These are phyloP conservation scores for Rhododendron griersonianum DNA, from an alignment of 148 eudicot genomes.

Conservation along the genomic window DNA sequence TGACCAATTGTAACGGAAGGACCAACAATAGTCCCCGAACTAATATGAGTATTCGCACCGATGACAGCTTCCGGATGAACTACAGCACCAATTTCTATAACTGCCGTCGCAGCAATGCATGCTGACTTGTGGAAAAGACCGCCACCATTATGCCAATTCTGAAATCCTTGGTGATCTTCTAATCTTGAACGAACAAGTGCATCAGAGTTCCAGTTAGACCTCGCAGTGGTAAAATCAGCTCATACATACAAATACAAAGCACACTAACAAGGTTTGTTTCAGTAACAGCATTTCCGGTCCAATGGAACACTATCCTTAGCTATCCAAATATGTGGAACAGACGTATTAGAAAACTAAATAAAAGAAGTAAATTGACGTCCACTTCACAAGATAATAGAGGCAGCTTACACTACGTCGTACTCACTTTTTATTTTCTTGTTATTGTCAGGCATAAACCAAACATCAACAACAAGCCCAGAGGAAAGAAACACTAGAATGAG, in stretches of 20 bases:
- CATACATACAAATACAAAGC: neutral
- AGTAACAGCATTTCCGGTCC: neutral
- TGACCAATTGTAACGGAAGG: slow-evolving; percentile 65
- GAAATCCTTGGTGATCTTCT: slow-evolving; percentile 46
- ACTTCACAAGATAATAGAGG: neutral
- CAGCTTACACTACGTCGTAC: neutral
- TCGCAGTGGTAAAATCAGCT: neutral
- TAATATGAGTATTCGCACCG: slow-evolving; percentile 61
- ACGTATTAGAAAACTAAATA: neutral
- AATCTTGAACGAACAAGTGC: slow-evolving; percentile 31
- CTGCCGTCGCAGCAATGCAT: slow-evolving; percentile 56
- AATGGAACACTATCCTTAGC: neutral
- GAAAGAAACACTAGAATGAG: neutral
- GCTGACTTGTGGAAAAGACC: slow-evolving; percentile 67
- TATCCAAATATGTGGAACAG: neutral
- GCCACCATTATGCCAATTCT: slow-evolving; percentile 80
- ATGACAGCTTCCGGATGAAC: slow-evolving; percentile 63
- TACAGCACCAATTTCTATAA: slow-evolving; percentile 71
- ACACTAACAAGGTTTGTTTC: neutral
- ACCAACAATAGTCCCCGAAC: slow-evolving; percentile 84
- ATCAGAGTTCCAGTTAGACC: slow-evolving; percentile 11
- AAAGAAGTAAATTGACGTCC: neutral
- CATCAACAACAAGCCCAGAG: neutral
- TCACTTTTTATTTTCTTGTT: neutral
- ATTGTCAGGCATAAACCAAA: neutral